A percentile compares a stretch with the other conserved stretches of the same genome.
Conservation (phyloP, 768 basidiomycete species). For the Pleurotus eryngii region DNA sequence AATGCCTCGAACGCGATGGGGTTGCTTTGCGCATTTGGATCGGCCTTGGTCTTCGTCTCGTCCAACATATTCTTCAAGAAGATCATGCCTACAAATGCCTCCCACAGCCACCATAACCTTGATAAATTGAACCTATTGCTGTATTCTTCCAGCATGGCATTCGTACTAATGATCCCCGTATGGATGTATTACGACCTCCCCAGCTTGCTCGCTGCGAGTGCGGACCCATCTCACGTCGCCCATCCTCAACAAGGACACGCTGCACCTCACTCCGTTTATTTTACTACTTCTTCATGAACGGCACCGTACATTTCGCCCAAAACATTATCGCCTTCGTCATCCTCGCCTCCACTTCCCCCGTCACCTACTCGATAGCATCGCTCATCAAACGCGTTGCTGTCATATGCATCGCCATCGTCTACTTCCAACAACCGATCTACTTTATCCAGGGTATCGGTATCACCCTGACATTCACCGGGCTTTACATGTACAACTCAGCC, state of each 20-base stretch:
- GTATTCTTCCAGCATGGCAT: conserved; percentile 93
- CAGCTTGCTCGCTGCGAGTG: conserved; percentile 47
- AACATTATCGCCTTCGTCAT: conserved; percentile 98
- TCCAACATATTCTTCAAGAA: conserved; percentile 99
- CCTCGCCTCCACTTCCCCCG: conserved; percentile 92
- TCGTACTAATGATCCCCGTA: conserved; percentile 92
- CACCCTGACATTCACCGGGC: conserved; percentile 78
- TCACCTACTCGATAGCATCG: conserved; percentile 98
- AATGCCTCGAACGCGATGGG: conserved; percentile 84
- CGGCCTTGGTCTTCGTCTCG: conserved; percentile 93
- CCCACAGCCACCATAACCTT: conserved; percentile 60
- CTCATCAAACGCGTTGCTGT: conserved; percentile 97
- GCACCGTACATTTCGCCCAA: conserved; percentile 93
- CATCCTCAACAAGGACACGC: conserved; percentile 45
- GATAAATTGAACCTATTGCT: conserved; percentile 96
- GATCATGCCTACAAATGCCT: conserved; percentile 70
- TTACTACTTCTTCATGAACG: conserved; percentile 90
- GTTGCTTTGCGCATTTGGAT: conserved; percentile 94
- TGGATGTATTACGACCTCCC: conserved; percentile 91
- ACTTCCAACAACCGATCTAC: conserved; percentile 90
- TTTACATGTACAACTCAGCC: conserved; percentile 95
- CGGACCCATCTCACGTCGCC: conserved; percentile 36
- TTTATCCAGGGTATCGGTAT: conserved; percentile 89
- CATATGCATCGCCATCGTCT: conserved; percentile 95
- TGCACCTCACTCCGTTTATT: conserved; percentile 60